Base-by-base conservation (phyloP, 2,329 filamentous ascomycete species). In the Paraphoma sp. region DNA sequence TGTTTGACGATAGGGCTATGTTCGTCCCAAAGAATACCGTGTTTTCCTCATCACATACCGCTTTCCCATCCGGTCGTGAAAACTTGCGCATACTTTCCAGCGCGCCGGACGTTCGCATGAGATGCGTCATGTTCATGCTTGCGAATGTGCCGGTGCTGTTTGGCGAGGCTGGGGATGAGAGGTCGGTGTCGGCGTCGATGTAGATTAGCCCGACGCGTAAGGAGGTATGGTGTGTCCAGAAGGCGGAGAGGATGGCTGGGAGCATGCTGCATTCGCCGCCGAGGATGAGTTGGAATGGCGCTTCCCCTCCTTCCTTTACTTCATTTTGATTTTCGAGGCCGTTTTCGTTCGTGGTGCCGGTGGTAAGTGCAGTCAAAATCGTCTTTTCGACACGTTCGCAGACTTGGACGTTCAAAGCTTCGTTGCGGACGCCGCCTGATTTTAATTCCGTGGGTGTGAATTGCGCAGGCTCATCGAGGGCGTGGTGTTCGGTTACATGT, bases 121-220 rank as follows among this genome's bases (percentile, higher is more conserved):
- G 28, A 43, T 68, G 64, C 33, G 64, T 66, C 48, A 69, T 63
- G 41, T 63, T 64, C 63, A 69, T 69, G 17, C 63, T 58, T 16
- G 64, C 66, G 45, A 66, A 63, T 9, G 56, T 65, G 4, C 61
- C 63, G 18, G 46, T 48, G 12, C 52, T 48, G 38, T 57, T 48
- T 4, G 56, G 53, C 18, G 60, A 59, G 8, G 33, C 23, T 2
- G 64, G 63, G 28, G 54, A 58, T 46, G 55, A 59, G 18, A 66
- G 29, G 48, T 69, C 63, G 30, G 60, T 57, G 43, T 65, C 57
- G 3, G 60, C 64, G 44, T 65, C 65, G n/a, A 65, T 52, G 45
- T 67, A 67, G 30, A 61, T 28, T 12, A 65, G 45, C 45, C 60
- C 62, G 0, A 66, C 45, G 31, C 45, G 16, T 9, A 23, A 5